These are phyloP conservation scores for Beta vulgaris DNA, from an alignment of 148 eudicot species.

Conservation along the genomic window DNA sequence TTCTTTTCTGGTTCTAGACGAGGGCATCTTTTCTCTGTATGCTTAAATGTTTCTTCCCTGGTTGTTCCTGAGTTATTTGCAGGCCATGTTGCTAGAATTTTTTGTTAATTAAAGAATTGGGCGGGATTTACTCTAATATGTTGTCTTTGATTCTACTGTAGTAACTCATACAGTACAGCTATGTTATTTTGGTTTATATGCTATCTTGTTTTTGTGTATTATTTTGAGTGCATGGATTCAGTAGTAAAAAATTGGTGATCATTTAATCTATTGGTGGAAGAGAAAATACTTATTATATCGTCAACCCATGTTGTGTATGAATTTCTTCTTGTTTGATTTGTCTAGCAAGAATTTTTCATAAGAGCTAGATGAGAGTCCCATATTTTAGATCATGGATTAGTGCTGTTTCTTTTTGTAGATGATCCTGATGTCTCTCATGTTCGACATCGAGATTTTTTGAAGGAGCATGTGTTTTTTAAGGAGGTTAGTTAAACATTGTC, in stretches of 20 bases:
- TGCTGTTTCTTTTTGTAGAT: slow-evolving; percentile 43
- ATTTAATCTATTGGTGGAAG: not conserved
- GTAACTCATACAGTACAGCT: not conserved
- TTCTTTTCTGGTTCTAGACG: not conserved
- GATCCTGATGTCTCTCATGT: slow-evolving; percentile 73
- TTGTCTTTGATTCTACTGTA: not conserved
- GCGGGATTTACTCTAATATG: not conserved
- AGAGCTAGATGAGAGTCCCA: not conserved
- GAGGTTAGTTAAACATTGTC: slow-evolving; percentile 47
- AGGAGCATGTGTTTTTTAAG: slow-evolving; percentile 86
- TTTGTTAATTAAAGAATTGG: not conserved
- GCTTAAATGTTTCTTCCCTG: not conserved
- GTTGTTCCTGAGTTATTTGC: not conserved
- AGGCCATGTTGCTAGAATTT: not conserved
- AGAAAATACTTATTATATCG: not conserved
- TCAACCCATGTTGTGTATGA: not conserved
- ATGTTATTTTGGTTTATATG: not conserved
- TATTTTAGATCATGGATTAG: slow-evolving; percentile 2
- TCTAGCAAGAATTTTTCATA: not conserved
- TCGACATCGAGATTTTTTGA: slow-evolving; percentile 73
- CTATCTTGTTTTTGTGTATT: not conserved
- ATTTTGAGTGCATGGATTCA: not conserved
- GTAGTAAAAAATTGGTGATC: not conserved
- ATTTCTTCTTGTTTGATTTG: not conserved
- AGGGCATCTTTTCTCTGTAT: not conserved